Conservation (phyloP, 768 basidiomycete genomes). For the Rhodotorula babjevae region DNA sequence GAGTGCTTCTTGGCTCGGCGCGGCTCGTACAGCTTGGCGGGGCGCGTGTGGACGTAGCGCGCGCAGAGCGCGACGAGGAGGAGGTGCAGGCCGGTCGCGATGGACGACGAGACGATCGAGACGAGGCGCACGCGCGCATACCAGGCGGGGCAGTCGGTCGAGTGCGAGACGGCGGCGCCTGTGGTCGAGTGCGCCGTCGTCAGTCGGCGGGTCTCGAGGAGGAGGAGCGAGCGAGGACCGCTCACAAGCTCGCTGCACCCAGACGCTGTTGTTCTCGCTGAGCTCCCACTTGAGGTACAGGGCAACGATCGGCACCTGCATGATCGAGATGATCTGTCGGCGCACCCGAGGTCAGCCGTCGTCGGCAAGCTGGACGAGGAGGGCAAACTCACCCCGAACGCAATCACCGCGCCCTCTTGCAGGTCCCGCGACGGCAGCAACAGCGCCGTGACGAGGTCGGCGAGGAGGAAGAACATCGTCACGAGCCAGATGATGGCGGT, state of each 20-base stretch:
- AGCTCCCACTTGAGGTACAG: constrained; percentile 24
- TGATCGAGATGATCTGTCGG: constrained; percentile 10
- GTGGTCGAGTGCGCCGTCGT: not conserved
- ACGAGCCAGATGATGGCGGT: constrained; percentile 4
- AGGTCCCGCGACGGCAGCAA: constrained; percentile 19
- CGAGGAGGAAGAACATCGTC: constrained; percentile 10
- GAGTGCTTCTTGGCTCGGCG: not conserved
- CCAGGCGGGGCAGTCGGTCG: constrained; percentile 11
- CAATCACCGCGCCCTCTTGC: constrained; percentile 21
- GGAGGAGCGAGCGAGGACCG: no score
- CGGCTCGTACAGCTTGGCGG: not conserved
- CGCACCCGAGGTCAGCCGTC: no score
- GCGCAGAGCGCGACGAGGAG: constrained; percentile 4
- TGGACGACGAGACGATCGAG: not conserved
- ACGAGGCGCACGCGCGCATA: not conserved
- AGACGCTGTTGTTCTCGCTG: not conserved
- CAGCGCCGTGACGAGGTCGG: constrained; percentile 12
- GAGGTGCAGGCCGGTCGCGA: constrained; percentile 9
- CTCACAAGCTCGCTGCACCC: constrained; percentile 19
- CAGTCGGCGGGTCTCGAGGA: not conserved
- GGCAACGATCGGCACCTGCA: constrained; percentile 24
- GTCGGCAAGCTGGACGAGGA: not conserved
- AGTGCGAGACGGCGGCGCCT: constrained; percentile 2
- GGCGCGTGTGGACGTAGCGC: constrained; percentile 11
- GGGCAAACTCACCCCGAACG: constrained; percentile 1